A percentile compares a stretch with the other conserved stretches of the same genome.
Evolutionary conservation across 2,329 filamentous ascomycete species (phyloP).

Genomic region (Diaporthe ilicicola): DNA sequence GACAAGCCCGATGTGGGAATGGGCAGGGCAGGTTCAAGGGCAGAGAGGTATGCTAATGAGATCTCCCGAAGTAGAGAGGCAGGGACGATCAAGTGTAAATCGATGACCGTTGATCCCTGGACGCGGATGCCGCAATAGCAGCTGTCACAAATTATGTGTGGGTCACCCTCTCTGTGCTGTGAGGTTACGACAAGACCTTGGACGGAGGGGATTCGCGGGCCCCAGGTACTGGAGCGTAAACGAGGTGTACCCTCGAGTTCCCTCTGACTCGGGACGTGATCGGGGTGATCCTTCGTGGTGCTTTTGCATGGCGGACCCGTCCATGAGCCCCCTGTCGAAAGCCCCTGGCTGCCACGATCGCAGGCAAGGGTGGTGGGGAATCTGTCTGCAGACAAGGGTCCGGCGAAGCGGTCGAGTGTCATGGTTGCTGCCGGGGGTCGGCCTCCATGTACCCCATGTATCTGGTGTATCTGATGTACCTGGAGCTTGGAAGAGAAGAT

Average conservation of each 20-base stretch:
- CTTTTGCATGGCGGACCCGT: constrained; percentile 36
- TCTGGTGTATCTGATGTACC: not conserved
- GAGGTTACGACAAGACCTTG: constrained; percentile 48
- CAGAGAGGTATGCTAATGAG: constrained; percentile 41
- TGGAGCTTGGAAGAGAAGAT: constrained; percentile 8
- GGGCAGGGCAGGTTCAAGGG: constrained; percentile 31
- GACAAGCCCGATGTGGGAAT: constrained; percentile 34
- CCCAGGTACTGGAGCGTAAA: constrained; percentile 37
- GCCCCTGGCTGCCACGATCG: constrained; percentile 29
- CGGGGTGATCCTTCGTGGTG: constrained; percentile 44
- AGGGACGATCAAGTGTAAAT: constrained; percentile 61
- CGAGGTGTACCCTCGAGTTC: constrained; percentile 40
- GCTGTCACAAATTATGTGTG: constrained; percentile 66
- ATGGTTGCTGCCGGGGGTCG: constrained; percentile 15
- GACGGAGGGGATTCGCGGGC: constrained; percentile 45
- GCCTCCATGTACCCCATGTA: constrained; percentile 2
- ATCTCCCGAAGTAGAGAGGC: constrained; percentile 42
- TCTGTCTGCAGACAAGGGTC: constrained; percentile 30
- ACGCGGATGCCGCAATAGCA: constrained; percentile 50
- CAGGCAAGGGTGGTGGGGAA: constrained; percentile 31
- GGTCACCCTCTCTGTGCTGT: constrained; percentile 46
- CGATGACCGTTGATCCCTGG: constrained; percentile 57
- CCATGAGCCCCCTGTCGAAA: constrained; percentile 29
- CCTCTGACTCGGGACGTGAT: constrained; percentile 50
- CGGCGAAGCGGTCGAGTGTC: constrained; percentile 21